Base-by-base conservation (phyloP, 1,139 yeast genomes). In the Magnusiomyces starmeri region DNA sequence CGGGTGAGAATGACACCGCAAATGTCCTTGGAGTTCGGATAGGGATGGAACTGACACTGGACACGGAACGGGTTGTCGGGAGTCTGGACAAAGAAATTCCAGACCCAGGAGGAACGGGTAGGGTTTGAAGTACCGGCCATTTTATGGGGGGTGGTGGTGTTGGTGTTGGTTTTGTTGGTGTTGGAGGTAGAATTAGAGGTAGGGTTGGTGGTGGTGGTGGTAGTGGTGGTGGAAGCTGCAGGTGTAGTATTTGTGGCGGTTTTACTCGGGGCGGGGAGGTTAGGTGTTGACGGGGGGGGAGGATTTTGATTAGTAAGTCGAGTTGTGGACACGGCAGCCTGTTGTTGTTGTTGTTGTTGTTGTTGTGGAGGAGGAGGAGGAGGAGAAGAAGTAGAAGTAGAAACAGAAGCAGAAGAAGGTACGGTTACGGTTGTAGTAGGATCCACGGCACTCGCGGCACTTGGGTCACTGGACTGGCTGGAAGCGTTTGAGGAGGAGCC, bases 31-130 rank as follows among this genome's bases (percentile, higher is more conserved):
- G 50, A 27, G 27, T 45, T 48, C 12, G 48, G 43, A 14, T 7
- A 6, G 12, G 51, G 53, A 2, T 32, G 41, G 6, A 43, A 26
- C 41, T 47, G 54, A 47, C 56, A 54, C 24, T 54, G 54, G 12
- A 54, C 56, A 3, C 56, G 37, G 50, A 51, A 51, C 9, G 54
- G 53, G 39, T 51, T 54, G 18, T 51, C 56, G 7, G 54, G 54
- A 4, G 51, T 49, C 27, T 51, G 54, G 22, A 51, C 52, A 46
- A 54, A 54, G 29, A 46, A 52, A 18, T 51, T 51, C 56, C 56
- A 54, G 8, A 54, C 56, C 56, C 56, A 54, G 24, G 54, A 51
- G 10, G 56, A 53, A 21, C 56, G 43, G 39, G 47, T 32, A 9
- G 47, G 40, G 24, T 32, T 44, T 6, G 44, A 4, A 6, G 20